Conservation (phyloP, 2,329 filamentous ascomycete species). For the Fusarium sp. region DNA sequence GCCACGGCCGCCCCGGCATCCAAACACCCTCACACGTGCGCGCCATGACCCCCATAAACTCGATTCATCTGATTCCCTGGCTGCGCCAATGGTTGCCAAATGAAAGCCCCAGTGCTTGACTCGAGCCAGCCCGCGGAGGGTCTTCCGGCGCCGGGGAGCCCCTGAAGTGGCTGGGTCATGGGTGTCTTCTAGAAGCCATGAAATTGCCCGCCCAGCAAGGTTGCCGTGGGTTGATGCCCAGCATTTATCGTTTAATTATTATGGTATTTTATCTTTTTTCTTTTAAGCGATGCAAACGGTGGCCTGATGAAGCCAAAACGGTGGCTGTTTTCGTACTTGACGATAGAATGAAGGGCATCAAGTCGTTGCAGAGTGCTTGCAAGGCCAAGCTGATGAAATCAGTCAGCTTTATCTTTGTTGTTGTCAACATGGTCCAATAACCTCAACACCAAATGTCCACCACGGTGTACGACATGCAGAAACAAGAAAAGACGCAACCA, state of each 20-base stretch:
- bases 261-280: slow-evolving; percentile 22
- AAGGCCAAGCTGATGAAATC: not conserved
- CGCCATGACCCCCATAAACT: slow-evolving; percentile 18
- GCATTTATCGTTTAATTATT: slow-evolving; percentile 28
- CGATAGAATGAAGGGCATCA: not conserved
- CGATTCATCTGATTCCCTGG: slow-evolving; percentile 29
- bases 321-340: slow-evolving; percentile 25
- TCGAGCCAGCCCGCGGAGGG: slow-evolving; percentile 34
- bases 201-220: slow-evolving; percentile 26
- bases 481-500: not conserved
- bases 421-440: not conserved
- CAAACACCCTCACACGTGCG: slow-evolving; percentile 36
- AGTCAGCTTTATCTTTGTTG: not conserved
- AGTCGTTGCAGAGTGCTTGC: not conserved
- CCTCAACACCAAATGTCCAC: not conserved
- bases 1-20: slow-evolving; percentile 11
- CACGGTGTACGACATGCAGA: not conserved
- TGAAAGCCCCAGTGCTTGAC: slow-evolving; percentile 24
- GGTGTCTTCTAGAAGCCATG: slow-evolving; percentile 42
- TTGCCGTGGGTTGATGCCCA: slow-evolving; percentile 22
- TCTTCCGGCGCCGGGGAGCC: slow-evolving; percentile 36
- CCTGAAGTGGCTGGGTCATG: slow-evolving; percentile 33
- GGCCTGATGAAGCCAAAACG: slow-evolving; percentile 24
- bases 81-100: slow-evolving; percentile 14
- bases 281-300: slow-evolving; percentile 31